Base-by-base conservation (phyloP, 1,284 basidiomycete genomes). In the Lentinula novae-zelandiae region DNA sequence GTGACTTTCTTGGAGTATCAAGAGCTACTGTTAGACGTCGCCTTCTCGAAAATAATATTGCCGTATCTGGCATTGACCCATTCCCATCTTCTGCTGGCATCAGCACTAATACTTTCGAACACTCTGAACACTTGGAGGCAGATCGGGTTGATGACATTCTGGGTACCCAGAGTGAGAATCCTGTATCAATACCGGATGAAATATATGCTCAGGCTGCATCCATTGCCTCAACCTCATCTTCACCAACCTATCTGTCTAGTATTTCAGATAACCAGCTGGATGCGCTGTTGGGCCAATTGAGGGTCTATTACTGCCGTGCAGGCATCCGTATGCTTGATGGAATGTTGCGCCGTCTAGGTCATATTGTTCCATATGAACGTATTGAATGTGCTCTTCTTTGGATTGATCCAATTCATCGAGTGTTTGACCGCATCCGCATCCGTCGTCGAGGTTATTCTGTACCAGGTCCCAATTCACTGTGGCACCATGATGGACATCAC, bases 1-100 rank as follows among this genome's bases (percentile, higher is more conserved):
- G 62, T 7, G 59, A 63, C 22, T 71, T 68, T 62, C 62, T 71
- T 1, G 65, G 65, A 46, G 60, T 71, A 9, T 50, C 61, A 39
- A 44, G 66, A 9, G 6, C 39, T 2, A 65, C 66, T 34, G 66
- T 73, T 4, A 58, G 68, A 1, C 42, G 48, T 49, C 60, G 61
- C 1, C 65, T 71, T 20, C 48, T 73, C 2, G 66, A 67, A 2
- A 54, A 67, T 62, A 71, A 69, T 0, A 66, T 73, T 60, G 67
- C 65, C 17, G 12, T 62, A 20, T 63, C 63, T 9, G 61, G 59
- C 9, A 36, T 9, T 20, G 48, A 61, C 57, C 62, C 60, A 13
- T 54, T 62, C 33, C 34, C 54, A 50, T 15, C 58, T 33, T 36
- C 15, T 38, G 33, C n/a, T 3, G 12, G 8, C 31, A 50, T 46